Percentiles rank a stretch among this genome's conserved stretches.
Evolutionary conservation across 2,329 filamentous ascomycete genomes (phyloP).

Genomic region (Colletotrichum lindemuthianum): DNA sequence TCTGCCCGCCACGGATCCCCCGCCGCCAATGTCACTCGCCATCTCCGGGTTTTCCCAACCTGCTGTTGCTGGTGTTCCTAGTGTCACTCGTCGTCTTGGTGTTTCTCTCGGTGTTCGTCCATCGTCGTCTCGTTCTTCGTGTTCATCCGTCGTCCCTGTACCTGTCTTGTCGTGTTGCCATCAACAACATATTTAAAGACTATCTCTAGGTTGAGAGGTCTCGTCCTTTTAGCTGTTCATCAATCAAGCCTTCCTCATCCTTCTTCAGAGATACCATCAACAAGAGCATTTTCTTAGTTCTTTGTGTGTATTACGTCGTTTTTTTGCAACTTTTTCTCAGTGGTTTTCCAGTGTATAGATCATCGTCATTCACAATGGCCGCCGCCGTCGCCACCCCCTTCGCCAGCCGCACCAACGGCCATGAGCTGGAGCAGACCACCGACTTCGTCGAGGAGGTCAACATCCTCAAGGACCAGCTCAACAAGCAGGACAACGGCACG

Average conservation of each 20-base stretch:
- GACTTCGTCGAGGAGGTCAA: slow-evolving; percentile 66
- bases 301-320: neutral
- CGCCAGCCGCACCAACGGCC: slow-evolving; percentile 36
- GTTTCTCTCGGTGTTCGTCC: slow-evolving; percentile 7
- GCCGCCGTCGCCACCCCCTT: slow-evolving; percentile 27
- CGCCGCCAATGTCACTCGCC: slow-evolving; percentile 19
- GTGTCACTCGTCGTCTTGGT: too few species aligned
- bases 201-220: slow-evolving; percentile 1
- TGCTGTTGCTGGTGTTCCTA: neutral
- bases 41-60: slow-evolving; percentile 18
- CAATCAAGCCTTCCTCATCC: slow-evolving; percentile 2
- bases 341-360: neutral
- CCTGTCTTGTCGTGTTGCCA: slow-evolving; percentile 18
- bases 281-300: neutral
- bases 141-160: neutral
- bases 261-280: slow-evolving; percentile 3
- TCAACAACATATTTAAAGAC: slow-evolving; percentile 34
- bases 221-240: neutral
- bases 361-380: slow-evolving; percentile 27
- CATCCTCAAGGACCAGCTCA: slow-evolving; percentile 54
- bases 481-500: slow-evolving; percentile 18
- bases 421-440: slow-evolving; percentile 55
- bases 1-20: slow-evolving; percentile 7
- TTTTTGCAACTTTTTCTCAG: neutral
- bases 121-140: slow-evolving; percentile 9